Evolutionary conservation across 306 rosid genomes (phyloP).

Genomic region (Lablab purpureus): DNA sequence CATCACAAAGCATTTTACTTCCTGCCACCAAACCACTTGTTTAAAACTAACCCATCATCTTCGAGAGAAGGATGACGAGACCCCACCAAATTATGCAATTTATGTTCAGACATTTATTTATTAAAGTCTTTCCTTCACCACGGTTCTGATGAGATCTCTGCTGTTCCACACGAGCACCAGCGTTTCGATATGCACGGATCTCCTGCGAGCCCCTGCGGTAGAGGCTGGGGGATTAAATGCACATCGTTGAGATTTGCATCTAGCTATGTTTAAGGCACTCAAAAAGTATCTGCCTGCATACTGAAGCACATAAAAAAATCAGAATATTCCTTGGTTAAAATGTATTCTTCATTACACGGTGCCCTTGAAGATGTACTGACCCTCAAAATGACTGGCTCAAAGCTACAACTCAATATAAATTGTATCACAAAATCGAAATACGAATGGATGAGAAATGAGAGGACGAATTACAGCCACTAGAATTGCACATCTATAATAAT

Average conservation of each 20-base stretch:
- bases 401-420: background rate
- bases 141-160: slow-evolving; percentile 53
- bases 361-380: slow-evolving; percentile 19
- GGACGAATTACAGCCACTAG: background rate
- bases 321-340: slow-evolving; percentile 35
- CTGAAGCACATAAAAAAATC: slow-evolving; percentile 46
- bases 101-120: background rate
- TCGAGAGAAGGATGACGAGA: background rate
- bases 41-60: background rate
- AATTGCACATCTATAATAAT: slow-evolving; percentile 1
- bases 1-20: background rate
- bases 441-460: slow-evolving; percentile 11
- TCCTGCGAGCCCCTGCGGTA: slow-evolving; percentile 37
- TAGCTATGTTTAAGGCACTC: slow-evolving; percentile 72
- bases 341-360: background rate
- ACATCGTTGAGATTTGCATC: slow-evolving; percentile 60
- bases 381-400: slow-evolving; percentile 5
- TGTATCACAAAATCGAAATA: slow-evolving; percentile 17
- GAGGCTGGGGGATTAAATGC: slow-evolving; percentile 46
- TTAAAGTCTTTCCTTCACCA: slow-evolving; percentile 76
- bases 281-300: slow-evolving; percentile 52
- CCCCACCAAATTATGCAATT: background rate
- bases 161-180: slow-evolving; percentile 73
- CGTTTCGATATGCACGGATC: slow-evolving; percentile 71
- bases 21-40: background rate